Conservation (phyloP, 306 rosid genomes). For the Purshia tridentata region DNA sequence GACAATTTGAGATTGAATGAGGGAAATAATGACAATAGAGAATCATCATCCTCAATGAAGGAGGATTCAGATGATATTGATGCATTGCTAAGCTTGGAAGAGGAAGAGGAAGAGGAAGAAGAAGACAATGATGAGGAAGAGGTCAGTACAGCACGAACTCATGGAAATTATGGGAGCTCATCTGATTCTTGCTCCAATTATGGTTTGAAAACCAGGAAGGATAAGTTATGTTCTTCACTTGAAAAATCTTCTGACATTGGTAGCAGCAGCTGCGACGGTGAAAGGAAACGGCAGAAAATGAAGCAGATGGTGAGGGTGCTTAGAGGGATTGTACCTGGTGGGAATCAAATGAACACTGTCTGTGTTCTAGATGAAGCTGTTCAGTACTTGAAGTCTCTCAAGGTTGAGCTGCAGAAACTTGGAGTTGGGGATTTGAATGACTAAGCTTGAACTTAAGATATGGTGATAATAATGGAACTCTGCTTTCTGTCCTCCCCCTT, state of each 20-base stretch:
- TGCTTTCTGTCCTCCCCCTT: slow-evolving; percentile 1
- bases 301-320: slow-evolving; percentile 78
- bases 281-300: slow-evolving; percentile 60
- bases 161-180: slow-evolving; percentile 44
- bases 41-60: slow-evolving; percentile 53
- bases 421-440: slow-evolving; percentile 50
- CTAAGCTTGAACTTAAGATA: slow-evolving; percentile 19
- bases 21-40: slow-evolving; percentile 41
- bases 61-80: slow-evolving; percentile 82
- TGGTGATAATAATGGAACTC: background rate
- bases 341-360: slow-evolving; percentile 62
- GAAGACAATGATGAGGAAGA: slow-evolving; percentile 85
- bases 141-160: slow-evolving; percentile 85
- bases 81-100: slow-evolving; percentile 87
- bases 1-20: slow-evolving; percentile 43
- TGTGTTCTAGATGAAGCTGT: slow-evolving; percentile 87
- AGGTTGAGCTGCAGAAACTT: slow-evolving; percentile 74
- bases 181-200: slow-evolving; percentile 72
- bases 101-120: slow-evolving; percentile 59
- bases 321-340: slow-evolving; percentile 82
- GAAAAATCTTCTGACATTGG: slow-evolving; percentile 42
- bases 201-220: slow-evolving; percentile 56
- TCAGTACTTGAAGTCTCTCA: slow-evolving; percentile 84
- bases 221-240: slow-evolving; percentile 33
- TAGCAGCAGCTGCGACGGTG: slow-evolving; percentile 38